Evolutionary conservation across 768 basidiomycete genomes (phyloP).

Genomic region (Lyophyllum shimeji): DNA sequence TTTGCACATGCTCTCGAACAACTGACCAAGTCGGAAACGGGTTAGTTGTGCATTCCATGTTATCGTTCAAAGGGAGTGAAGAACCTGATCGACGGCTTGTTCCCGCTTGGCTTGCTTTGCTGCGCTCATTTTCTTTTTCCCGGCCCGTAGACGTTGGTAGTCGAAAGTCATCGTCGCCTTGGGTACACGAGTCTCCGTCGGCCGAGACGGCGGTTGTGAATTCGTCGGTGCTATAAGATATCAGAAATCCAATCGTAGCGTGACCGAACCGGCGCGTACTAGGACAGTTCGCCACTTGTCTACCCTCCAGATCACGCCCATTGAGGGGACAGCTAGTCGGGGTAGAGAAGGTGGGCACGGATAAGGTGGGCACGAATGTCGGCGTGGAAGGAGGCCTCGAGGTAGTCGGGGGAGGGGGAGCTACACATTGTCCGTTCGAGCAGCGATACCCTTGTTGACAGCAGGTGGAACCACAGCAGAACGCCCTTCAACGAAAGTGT

Average conservation of each 20-base stretch:
- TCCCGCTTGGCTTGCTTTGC: slow-evolving; percentile 4
- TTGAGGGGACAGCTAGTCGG: background rate
- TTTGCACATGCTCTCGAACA: slow-evolving; percentile 12
- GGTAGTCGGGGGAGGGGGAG: background rate
- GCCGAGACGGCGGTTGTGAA: background rate
- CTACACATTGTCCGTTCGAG: background rate
- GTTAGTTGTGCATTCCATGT: background rate
- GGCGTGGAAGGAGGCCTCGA: background rate
- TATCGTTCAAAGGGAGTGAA: background rate
- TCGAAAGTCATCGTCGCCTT: slow-evolving; percentile 6
- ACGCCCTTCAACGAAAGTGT: background rate
- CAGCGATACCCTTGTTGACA: background rate
- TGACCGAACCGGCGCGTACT: background rate
- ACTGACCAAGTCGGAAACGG: background rate
- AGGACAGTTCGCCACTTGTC: slow-evolving; percentile 1
- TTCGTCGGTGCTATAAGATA: background rate
- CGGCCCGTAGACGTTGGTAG: background rate
- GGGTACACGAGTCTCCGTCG: slow-evolving; percentile 7
- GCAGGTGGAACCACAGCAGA: background rate
- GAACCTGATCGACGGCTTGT: slow-evolving; percentile 10
- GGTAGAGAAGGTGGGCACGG: background rate
- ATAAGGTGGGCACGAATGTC: background rate
- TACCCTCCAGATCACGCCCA: slow-evolving; percentile 2
- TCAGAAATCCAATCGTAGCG: background rate
- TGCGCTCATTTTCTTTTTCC: slow-evolving; percentile 8